These are phyloP conservation scores for Nyssa sinensis DNA, from an alignment of 148 eudicot genomes.

Conservation along the genomic window DNA sequence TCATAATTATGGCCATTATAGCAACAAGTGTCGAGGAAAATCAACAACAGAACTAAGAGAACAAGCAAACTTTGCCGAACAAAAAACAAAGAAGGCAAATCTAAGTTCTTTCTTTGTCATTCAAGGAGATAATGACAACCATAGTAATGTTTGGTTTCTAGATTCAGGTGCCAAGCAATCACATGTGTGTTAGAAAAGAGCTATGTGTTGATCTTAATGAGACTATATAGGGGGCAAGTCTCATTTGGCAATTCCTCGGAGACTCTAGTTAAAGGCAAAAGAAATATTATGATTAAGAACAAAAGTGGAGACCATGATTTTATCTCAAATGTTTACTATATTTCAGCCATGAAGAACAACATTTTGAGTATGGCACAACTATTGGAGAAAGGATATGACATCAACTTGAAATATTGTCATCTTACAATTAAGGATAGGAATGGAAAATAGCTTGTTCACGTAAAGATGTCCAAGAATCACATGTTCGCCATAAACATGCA, in stretches of 20 bases:
- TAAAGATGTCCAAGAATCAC: not conserved
- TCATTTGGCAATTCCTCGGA: not conserved
- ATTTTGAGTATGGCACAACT: conserved; percentile 2
- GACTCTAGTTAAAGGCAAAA: not conserved
- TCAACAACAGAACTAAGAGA: no score
- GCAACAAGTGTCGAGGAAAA: no score
- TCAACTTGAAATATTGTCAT: not conserved
- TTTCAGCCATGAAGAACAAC: not conserved
- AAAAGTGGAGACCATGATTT: no score
- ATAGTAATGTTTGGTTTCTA: no score
- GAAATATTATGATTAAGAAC: not conserved
- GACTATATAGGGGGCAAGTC: no score
- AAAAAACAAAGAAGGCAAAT: no score
- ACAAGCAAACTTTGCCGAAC: no score
- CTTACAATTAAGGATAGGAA: not conserved
- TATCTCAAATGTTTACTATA: no score
- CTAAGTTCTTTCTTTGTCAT: no score
- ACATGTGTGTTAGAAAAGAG: not conserved
- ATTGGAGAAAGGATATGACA: conserved; percentile 1
- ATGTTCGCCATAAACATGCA: not conserved
- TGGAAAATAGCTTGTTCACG: not conserved
- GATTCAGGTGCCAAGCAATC: no score
- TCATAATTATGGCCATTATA: no score
- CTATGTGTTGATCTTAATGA: not conserved
- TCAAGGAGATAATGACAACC: no score